Base-by-base conservation (phyloP, 2,329 filamentous ascomycete species). In the Xylaria polymorpha region DNA sequence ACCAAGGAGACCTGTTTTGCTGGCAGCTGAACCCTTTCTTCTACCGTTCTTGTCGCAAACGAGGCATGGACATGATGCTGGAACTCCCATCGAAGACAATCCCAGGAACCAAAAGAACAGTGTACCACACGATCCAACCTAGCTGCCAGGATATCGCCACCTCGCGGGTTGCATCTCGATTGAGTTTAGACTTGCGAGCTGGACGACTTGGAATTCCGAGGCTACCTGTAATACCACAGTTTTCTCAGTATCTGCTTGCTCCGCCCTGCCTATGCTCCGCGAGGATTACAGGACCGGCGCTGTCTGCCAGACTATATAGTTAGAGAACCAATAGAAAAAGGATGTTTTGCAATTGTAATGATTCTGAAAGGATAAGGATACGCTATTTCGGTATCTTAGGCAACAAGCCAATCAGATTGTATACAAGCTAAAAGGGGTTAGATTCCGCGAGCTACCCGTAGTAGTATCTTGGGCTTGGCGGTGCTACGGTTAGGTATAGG, bases 141-240 rank as follows among this genome's bases (percentile, higher is more conserved):
- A 50, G 29, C 8, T 37, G 8, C 29, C 58, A 61, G 50, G 9
- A 32, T 41, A 29, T 43, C 15, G 22, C 15, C 56, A 15, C 43
- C 39, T 58, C 39, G 56, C 20, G 14, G 35, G 8, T 43, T 35
- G 20, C 35, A 22, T 56, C 53, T 56, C 39, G 8, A 56, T 41
- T 7, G 53, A 25, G 53, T 56, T 39, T 56, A 56, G 53, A 41
- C n/a, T 56, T 39, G 53, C 53, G 53, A 56, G 53, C 53, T 56
- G 50, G 29, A 48, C 4, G 2, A 20, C 44, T 48, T 22, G n/a
- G 22, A 56, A 22, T 41, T 41, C 53, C 15, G n/a, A 48, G 20
- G 18, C 29, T n/a, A 14, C 15, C 5, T 43, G 18, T 43, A 43
- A 8, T n/a, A 43, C 6, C 41, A 1, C 41, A 1, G 7, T 7